Evolutionary conservation across 495 filamentous ascomycete genomes (phyloP).

Genomic region (Aspergillus nidulans): DNA sequence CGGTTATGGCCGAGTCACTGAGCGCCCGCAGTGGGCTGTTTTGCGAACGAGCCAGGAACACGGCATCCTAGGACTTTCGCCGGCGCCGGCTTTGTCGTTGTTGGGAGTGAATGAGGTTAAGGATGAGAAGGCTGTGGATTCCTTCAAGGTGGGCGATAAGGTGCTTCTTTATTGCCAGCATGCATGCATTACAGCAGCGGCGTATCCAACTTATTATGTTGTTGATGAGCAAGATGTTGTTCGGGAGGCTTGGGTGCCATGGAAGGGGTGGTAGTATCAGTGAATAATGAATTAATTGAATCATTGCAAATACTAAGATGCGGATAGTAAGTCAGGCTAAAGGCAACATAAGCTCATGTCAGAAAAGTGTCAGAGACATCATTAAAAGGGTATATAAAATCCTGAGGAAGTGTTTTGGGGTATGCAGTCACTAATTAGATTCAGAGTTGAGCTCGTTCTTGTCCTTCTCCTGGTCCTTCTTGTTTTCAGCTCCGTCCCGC

Average conservation of each 20-base stretch:
- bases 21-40: conserved; percentile 52
- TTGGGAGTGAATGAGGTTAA: not conserved
- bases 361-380: not conserved
- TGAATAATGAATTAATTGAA: not conserved
- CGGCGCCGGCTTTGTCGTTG: not conserved
- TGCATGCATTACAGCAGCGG: conserved; percentile 24
- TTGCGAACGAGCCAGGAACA: conserved; percentile 63
- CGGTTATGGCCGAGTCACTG: conserved; percentile 6
- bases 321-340: not conserved
- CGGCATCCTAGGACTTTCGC: conserved; percentile 45
- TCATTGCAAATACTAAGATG: conserved; percentile 5
- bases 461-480: not conserved
- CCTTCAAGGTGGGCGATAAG: conserved; percentile 26
- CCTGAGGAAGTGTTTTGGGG: not conserved
- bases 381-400: conserved; percentile 12
- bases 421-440: too few species aligned
- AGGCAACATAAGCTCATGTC: conserved; percentile 13
- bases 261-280: conserved; percentile 23
- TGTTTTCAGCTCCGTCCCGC: not conserved
- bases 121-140: conserved; percentile 13
- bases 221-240: conserved; percentile 21
- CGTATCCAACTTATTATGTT: conserved; percentile 7
- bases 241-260: conserved; percentile 28
- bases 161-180: conserved; percentile 27
- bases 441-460: conserved; percentile 7